These are phyloP conservation scores for Blastobotrys ciferrii DNA, from an alignment of 1,139 yeast genomes.

Conservation along the genomic window DNA sequence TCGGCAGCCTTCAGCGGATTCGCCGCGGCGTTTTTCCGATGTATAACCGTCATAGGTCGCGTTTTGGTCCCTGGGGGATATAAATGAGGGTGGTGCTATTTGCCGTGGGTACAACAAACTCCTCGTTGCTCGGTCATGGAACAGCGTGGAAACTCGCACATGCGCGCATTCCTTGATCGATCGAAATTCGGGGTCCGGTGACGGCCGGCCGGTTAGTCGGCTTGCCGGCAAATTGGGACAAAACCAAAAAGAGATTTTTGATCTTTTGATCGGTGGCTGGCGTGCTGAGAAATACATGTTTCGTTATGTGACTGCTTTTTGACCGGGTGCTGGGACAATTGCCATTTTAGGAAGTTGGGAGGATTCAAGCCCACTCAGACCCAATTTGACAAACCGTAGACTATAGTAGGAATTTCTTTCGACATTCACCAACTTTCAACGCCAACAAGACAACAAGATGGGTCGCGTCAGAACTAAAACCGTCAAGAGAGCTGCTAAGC, in stretches of 20 bases:
- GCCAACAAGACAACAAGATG: constrained; percentile 18
- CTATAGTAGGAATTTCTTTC: neutral
- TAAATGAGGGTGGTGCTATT: neutral
- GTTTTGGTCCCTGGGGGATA: neutral
- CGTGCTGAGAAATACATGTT: neutral
- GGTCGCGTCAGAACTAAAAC: constrained; percentile 72
- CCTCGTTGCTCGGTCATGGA: neutral
- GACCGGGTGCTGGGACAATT: neutral
- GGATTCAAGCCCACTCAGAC: neutral
- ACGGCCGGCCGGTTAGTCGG: neutral
- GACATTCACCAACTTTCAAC: neutral
- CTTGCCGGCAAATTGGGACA: neutral
- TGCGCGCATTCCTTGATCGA: neutral
- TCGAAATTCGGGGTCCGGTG: neutral
- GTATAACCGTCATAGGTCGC: constrained; percentile 37
- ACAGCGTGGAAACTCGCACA: neutral
- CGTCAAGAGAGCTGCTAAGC: constrained; percentile 99
- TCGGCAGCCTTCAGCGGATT: constrained; percentile 35
- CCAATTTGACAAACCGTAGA: neutral
- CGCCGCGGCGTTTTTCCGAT: constrained; percentile 36
- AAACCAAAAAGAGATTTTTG: too few species aligned
- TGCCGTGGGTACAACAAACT: neutral
- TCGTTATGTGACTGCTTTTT: neutral
- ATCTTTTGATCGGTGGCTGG: too few species aligned
- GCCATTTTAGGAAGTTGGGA: neutral